Evolutionary conservation across 2,329 filamentous ascomycete species (phyloP), one percentile per base, ranked within the genome.

Genomic region (Arthrocladium fulminans): DNA sequence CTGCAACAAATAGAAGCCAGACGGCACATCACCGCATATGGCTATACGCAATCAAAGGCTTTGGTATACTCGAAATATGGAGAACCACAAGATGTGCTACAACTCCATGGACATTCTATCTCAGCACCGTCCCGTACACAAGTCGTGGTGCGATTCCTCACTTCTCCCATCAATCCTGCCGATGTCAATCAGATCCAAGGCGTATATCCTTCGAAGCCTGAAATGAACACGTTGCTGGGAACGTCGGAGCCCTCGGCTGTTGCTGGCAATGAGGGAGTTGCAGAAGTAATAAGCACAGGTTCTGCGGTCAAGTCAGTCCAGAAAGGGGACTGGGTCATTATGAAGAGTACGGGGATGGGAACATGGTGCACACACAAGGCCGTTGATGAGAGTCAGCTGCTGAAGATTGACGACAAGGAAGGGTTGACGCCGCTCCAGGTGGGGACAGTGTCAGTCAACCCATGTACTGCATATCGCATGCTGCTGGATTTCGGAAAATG

Each of bases 121-220:
- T 71, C 70, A 4, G 63, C 71, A 7, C 71, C 70, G 3, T 61
- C 71, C 54, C 83, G 86, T 41, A 71, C 77, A 48, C 71, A 77
- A 54, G 71, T 94, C 57, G 88, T 90, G 47, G 73, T 98, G 51
- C 87, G 88, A 65, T 83, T 92, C 60, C 86, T 98, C 60, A 86
- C 89, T 25, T 81, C 88, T 1, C 88, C 92, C 49, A 87, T 98
- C 67, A 98, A 98, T 71, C 92, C 92, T 20, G 89, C 92, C 61
- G 92, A 98, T 70, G 86, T 98, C 67, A 98, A 98, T 73, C 90
- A 90, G 61, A 86, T 98, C 61, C 92, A 98, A 73, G 92, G 92
- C 56, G 88, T 90, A 3, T 98, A 98, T 71, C 90, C 90, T 53
- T 81, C 81, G 39, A 88, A 88, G 64, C 88, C 89, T 0, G 72